Evolutionary conservation across 1,284 basidiomycete species (phyloP), one percentile per base, ranked within the genome.

Genomic region (Cutaneotrichosporon cutaneum): DNA sequence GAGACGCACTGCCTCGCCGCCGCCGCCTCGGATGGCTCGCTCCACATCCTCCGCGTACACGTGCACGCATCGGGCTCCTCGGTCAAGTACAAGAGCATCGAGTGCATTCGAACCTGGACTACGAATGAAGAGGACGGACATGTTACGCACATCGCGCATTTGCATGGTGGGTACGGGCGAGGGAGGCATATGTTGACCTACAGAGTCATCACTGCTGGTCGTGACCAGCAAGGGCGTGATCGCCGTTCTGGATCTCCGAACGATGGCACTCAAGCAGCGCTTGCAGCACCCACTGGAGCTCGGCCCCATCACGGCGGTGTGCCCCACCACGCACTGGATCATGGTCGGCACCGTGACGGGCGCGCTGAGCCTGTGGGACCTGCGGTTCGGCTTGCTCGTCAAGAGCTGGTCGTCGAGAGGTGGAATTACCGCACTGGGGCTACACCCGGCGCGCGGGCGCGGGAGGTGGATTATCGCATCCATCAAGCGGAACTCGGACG

Each of bases 401-500:
- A 89, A 89, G 74, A 90, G 87, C 55, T 97, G 94, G 94, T 85
- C 87, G 66, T 87, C 87, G 0, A 55, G 68, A 7, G 87, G 86
- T n/a, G 82, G 83, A 11, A 82, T 87, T 0, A 82, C 84, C 13
- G 81, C 80, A 0, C 84, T 85, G 0, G 65, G 66, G 6, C 81
- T 93, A 0, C 94, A 97, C 72, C 94, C 94, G 0, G 86, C 88
- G 0, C 90, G 88, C 63, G 82, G 83, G 0, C 76, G 77, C 65
- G 92, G 92, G 0, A 87, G 89, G 52, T 96, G 92, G 91, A 83
- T 97, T 27, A 86, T 95, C 77, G 89, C 95, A 27, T 86, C 92
- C 0, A 80, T 66, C 5, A 54, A 59, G n/a, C 65, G 65, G 1
- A 60, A 57, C 44, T 60, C 68, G 4, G 27, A 51, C 11, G 48